Base-by-base conservation (phyloP, 176 grass and related monocot genomes). In the Paspalum notatum region DNA sequence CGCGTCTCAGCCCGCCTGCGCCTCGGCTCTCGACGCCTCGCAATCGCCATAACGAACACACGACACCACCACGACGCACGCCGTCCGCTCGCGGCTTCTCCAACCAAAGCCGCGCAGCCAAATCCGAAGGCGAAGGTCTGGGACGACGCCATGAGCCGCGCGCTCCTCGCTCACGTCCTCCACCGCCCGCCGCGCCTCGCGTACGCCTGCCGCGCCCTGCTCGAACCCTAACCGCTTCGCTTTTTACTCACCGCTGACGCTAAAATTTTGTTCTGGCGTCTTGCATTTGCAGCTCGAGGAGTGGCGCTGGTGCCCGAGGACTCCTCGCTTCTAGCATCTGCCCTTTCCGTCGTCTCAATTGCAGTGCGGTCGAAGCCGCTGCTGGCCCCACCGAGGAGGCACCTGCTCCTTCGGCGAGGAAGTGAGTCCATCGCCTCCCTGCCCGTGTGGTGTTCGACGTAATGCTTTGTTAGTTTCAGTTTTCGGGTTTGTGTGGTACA, bases 131-230 rank as follows among this genome's bases (percentile, higher is more conserved):
- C n/a, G n/a, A n/a, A n/a, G 59, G 75, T 9, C 48, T 38, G 39
- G 52, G 56, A 72, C 58, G 77, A 81, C 77, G 71, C 65, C 77
- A 89, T 85, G 87, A 89, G 87, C 72, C 82, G 87, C 78, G 71
- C 87, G 64, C 78, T 89, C 49, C 87, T 89, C 72, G 75, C 82
- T 41, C 87, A 89, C 38, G 56, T 83, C 75, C 84, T 90, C 75
- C 89, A 75, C 75, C 69, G 62, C 54, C 89, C 84, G 63, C 89
- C 84, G 10, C 80, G 80, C 69, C 62, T 89, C 77, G 41, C 78
- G 82, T 89, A 89, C 56, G 55, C 25, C 8, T 16, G 42, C 74
- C 7, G 59, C 62, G 21, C 46, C 78, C 45, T 25, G 38, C 41
- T 8, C 50, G 7, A 18, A 25, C 21, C 71, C 39, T 37, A 17